Evolutionary conservation across 805 yeast genomes (phyloP).

Genomic region (Candida boleticola): DNA sequence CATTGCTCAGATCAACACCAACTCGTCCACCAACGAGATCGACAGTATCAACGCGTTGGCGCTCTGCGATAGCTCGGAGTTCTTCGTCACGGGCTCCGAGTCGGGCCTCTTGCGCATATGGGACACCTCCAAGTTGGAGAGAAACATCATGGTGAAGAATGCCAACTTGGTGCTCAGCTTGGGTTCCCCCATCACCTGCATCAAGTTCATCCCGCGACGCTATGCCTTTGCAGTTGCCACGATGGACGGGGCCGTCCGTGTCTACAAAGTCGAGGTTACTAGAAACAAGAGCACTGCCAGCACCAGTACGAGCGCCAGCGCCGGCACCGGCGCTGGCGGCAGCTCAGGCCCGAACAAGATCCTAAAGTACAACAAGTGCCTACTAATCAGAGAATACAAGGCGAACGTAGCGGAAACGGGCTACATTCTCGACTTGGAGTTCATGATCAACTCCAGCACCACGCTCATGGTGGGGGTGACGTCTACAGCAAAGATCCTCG

Average conservation of each 20-base stretch:
- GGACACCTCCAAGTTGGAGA: constrained; percentile 68
- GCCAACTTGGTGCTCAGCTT: constrained; percentile 48
- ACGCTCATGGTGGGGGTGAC: constrained; percentile 53
- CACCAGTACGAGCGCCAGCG: background rate
- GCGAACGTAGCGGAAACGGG: constrained; percentile 33
- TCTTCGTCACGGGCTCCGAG: constrained; percentile 76
- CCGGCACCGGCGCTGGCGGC: background rate
- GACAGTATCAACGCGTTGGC: constrained; percentile 53
- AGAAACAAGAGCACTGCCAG: constrained; percentile 24
- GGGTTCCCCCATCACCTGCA: constrained; percentile 46
- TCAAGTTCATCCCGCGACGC: constrained; percentile 52
- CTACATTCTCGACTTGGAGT: constrained; percentile 43
- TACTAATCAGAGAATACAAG: constrained; percentile 40
- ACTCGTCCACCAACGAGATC: constrained; percentile 38
- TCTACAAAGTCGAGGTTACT: constrained; percentile 34
- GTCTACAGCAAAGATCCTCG: constrained; percentile 48
- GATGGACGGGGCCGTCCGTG: constrained; percentile 41
- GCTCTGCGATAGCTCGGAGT: constrained; percentile 59
- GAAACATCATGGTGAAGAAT: constrained; percentile 50
- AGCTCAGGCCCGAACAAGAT: constrained; percentile 18
- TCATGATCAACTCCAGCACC: constrained; percentile 36
- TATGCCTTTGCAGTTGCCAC: constrained; percentile 60
- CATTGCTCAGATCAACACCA: constrained; percentile 66
- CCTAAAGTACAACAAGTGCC: constrained; percentile 23
- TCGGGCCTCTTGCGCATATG: constrained; percentile 73